Percentiles rank a stretch among this genome's conserved stretches.
These are phyloP conservation scores for Talaromyces adpressus DNA, from an alignment of 495 filamentous ascomycete genomes.

Conservation along the genomic window DNA sequence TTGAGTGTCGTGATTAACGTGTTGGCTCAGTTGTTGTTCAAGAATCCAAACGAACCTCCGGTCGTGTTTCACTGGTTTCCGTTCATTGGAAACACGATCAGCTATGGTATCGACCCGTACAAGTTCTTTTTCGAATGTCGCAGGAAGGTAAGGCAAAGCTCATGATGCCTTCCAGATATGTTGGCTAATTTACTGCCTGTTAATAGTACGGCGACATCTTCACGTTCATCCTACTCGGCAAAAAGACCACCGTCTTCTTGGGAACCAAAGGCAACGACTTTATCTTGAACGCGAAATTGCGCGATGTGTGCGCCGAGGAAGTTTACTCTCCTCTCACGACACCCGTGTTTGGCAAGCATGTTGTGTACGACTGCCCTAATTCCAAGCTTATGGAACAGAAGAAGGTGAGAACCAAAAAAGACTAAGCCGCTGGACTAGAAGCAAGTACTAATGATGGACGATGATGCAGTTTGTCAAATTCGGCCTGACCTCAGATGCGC, in stretches of 20 bases:
- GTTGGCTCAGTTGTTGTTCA: slow-evolving; percentile 59
- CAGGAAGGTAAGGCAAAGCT: slow-evolving; percentile 50
- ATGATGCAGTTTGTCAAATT: slow-evolving; percentile 69
- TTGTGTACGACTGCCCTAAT: slow-evolving; percentile 85
- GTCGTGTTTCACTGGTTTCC: slow-evolving; percentile 83
- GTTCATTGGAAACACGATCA: slow-evolving; percentile 68
- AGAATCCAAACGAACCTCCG: slow-evolving; percentile 66
- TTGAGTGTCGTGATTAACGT: slow-evolving; percentile 57
- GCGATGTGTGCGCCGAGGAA: slow-evolving; percentile 75
- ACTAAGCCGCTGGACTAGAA: not conserved
- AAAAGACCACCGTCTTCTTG: slow-evolving; percentile 68
- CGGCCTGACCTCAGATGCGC: slow-evolving; percentile 69
- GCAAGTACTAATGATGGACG: not conserved
- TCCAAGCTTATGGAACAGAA: slow-evolving; percentile 82
- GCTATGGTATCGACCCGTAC: slow-evolving; percentile 79
- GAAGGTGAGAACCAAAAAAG: slow-evolving; percentile 32
- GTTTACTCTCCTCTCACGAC: slow-evolving; percentile 77
- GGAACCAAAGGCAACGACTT: slow-evolving; percentile 80
- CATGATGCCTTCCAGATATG: not conserved
- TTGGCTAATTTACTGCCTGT: not conserved
- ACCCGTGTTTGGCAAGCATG: slow-evolving; percentile 78
- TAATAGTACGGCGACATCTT: slow-evolving; percentile 72
- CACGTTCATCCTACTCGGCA: slow-evolving; percentile 70
- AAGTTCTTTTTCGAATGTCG: slow-evolving; percentile 66
- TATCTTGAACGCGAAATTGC: slow-evolving; percentile 77